phyloP scores from a whole-genome alignment of 106 monocot species.

The Platanthera zijinensis region DNA sequence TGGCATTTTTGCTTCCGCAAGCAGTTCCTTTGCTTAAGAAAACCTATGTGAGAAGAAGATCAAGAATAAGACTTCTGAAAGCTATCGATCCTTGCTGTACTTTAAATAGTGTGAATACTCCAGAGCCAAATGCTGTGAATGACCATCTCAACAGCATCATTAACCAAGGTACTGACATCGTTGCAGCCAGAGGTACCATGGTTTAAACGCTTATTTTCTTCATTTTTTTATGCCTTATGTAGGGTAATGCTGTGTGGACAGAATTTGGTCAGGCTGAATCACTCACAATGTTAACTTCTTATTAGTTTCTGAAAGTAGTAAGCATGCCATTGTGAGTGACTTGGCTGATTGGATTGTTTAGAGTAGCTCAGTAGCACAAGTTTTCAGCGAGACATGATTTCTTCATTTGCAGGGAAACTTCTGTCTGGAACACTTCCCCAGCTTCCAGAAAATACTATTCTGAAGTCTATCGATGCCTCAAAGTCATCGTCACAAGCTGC shows the following conservation, averaged over 20 bases:
- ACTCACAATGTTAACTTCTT: background rate
- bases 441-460: conserved; percentile 12
- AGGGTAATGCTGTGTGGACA: background rate
- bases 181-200: background rate
- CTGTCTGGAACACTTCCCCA: conserved; percentile 10
- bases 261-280: conserved; percentile 3
- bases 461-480: conserved; percentile 3
- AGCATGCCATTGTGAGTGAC: background rate
- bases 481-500: background rate
- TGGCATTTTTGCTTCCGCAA: conserved; percentile 83
- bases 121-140: conserved; percentile 6
- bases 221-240: background rate
- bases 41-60: conserved; percentile 46
- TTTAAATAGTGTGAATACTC: conserved; percentile 5
- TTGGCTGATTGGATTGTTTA: background rate
- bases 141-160: background rate
- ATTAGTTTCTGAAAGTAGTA: background rate
- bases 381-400: background rate
- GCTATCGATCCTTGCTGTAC: conserved; percentile 12
- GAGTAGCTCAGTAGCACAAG: background rate
- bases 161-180: conserved; percentile 20
- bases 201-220: background rate
- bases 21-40: conserved; percentile 82
- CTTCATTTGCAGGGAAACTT: conserved; percentile 22
- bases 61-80: conserved; percentile 21